Evolutionary conservation across 2,329 filamentous ascomycete species (phyloP).

Genomic region (Paraconiothyrium brasiliense): DNA sequence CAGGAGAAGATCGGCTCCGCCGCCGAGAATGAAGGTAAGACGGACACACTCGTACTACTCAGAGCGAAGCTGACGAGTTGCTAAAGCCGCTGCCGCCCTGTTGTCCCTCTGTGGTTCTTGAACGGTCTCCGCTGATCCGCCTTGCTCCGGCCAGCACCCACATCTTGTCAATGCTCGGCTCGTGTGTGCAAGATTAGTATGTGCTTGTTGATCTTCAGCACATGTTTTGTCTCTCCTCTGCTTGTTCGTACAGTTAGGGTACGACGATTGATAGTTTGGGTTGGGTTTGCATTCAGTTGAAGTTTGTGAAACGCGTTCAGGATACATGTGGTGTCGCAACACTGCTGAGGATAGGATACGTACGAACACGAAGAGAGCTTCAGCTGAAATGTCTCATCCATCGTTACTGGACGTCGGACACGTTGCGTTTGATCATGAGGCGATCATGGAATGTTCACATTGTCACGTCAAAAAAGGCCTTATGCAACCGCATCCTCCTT

Average conservation of each 20-base stretch:
- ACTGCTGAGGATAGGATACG: not conserved
- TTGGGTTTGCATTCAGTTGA: not conserved
- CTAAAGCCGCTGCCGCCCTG: not conserved
- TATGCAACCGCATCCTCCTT: too few relatives aligned
- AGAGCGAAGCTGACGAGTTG: not conserved
- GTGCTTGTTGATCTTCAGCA: not conserved
- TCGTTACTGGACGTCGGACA: not conserved
- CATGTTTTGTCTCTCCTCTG: not conserved
- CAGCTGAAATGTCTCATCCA: not conserved
- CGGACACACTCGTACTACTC: not conserved
- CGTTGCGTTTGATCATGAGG: not conserved
- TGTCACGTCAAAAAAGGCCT: too few relatives aligned
- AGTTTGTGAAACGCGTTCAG: not conserved
- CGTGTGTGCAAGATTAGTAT: too few relatives aligned
- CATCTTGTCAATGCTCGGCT: not conserved
- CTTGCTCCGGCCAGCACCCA: not conserved
- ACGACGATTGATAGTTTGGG: not conserved
- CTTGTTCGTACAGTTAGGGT: not conserved
- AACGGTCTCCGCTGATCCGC: not conserved
- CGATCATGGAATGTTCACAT: too few relatives aligned
- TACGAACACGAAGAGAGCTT: not conserved
- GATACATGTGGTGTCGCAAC: not conserved
- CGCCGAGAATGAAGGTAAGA: conserved; percentile 1
- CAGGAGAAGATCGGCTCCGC: not conserved
- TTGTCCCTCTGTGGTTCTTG: not conserved